Percentiles rank a stretch among this genome's conserved stretches.
Conservation (phyloP, 1,284 basidiomycete species). For the Macrocybe sp. region DNA sequence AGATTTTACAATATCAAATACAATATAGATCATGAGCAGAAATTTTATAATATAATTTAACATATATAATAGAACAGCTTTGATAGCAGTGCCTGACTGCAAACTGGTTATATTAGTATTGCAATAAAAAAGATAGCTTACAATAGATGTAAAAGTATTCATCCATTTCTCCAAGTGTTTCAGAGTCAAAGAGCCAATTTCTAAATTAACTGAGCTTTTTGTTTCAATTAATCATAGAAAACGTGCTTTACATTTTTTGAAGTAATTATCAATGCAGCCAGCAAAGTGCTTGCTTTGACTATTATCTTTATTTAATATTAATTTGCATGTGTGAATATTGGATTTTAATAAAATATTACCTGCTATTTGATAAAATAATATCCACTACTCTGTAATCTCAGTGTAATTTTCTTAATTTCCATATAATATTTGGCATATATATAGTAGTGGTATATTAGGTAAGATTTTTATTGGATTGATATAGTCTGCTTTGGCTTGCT, state of each 20-base stretch:
- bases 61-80: conserved; percentile 30
- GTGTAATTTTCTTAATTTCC: neutral
- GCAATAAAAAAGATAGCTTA: conserved; percentile 28
- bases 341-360: conserved; percentile 2
- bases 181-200: conserved; percentile 24
- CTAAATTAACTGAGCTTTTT: conserved; percentile 15
- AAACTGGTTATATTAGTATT: conserved; percentile 33
- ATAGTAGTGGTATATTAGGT: neutral
- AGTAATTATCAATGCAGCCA: conserved; percentile 13
- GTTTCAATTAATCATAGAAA: conserved; percentile 18
- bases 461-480: neutral
- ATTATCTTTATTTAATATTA: conserved; percentile 7
- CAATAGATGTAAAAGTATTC: conserved; percentile 25
- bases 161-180: conserved; percentile 29
- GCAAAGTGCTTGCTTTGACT: conserved; percentile 2
- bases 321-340: conserved; percentile 12
- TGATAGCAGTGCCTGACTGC: conserved; percentile 29
- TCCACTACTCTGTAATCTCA: neutral
- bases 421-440: neutral
- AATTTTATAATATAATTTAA: conserved; percentile 35
- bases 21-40: conserved; percentile 25
- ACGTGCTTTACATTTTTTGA: conserved; percentile 18
- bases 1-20: conserved; percentile 25
- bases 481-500: neutral
- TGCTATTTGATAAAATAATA: neutral